These are phyloP conservation scores for Camptophora hylomeconis DNA, from an alignment of 2,329 filamentous ascomycete genomes.

Conservation along the genomic window DNA sequence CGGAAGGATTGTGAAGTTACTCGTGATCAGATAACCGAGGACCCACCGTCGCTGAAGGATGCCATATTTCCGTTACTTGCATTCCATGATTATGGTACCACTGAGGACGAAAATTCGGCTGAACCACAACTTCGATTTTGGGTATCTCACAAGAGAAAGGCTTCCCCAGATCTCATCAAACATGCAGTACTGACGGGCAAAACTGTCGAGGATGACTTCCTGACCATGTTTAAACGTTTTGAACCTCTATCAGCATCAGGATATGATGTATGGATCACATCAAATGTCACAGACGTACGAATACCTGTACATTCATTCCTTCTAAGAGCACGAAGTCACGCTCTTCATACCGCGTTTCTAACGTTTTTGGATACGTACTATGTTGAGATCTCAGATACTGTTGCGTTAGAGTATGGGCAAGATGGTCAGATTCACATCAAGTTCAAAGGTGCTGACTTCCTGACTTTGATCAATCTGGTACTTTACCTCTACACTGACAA, in stretches of 20 bases:
- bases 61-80: conserved; percentile 59
- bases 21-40: conserved; percentile 54
- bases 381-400: conserved; percentile 46
- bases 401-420: conserved; percentile 42
- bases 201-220: conserved; percentile 31
- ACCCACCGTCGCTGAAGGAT: conserved; percentile 56
- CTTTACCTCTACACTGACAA: conserved; percentile 71
- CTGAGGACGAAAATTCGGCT: conserved; percentile 31
- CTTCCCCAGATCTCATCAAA: conserved; percentile 21
- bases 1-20: conserved; percentile 76
- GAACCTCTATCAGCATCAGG: conserved; percentile 15
- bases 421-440: conserved; percentile 45
- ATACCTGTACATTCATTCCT: conserved; percentile 79
- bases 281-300: conserved; percentile 51
- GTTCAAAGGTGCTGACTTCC: conserved; percentile 59
- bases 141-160: conserved; percentile 14
- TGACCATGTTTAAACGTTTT: conserved; percentile 17
- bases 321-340: conserved; percentile 57
- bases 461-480: conserved; percentile 66
- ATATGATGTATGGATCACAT: conserved; percentile 32
- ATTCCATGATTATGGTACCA: conserved; percentile 46
- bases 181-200: conserved; percentile 30
- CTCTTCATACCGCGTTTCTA: conserved; percentile 50
- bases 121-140: conserved; percentile 35
- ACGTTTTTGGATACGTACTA: conserved; percentile 42